phyloP scores from a whole-genome alignment of 2,329 filamentous ascomycete species.

The Aspergillus flavus region DNA sequence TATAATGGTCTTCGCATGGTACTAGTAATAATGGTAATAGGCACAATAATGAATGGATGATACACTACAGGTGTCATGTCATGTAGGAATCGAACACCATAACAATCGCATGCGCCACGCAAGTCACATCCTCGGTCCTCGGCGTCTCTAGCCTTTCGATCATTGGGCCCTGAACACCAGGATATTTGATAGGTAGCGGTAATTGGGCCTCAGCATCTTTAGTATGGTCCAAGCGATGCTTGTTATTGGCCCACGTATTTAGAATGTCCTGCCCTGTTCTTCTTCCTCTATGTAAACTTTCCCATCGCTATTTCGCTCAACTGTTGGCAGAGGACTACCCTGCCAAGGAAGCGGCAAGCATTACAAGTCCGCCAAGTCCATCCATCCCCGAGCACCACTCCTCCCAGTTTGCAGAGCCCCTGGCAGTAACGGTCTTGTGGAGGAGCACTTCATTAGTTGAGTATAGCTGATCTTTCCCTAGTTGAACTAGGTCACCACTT shows the following conservation, averaged over 20 bases:
- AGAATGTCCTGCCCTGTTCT: background rate
- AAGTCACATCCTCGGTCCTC: background rate
- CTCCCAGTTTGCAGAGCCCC: constrained; percentile 36
- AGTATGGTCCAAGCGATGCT: background rate
- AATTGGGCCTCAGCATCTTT: background rate
- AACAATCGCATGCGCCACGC: background rate
- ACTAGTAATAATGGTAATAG: too few species aligned
- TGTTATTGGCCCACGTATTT: background rate
- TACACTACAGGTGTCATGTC: too few species aligned
- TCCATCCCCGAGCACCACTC: constrained; percentile 53
- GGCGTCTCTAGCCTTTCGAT: background rate
- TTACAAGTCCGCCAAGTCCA: constrained; percentile 48
- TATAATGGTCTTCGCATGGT: too few species aligned
- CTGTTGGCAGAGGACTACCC: background rate
- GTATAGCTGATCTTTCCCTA: background rate
- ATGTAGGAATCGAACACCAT: background rate
- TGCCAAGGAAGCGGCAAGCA: constrained; percentile 47
- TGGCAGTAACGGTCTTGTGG: background rate
- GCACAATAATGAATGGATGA: too few species aligned
- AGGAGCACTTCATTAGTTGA: background rate
- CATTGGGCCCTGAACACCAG: background rate
- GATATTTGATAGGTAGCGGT: background rate
- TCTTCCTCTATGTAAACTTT: too few species aligned
- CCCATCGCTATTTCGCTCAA: too few species aligned
- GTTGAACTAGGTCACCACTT: background rate